Base-by-base conservation (phyloP, 2,329 filamentous ascomycete species). In the Hymenoscyphus fructigenus region DNA sequence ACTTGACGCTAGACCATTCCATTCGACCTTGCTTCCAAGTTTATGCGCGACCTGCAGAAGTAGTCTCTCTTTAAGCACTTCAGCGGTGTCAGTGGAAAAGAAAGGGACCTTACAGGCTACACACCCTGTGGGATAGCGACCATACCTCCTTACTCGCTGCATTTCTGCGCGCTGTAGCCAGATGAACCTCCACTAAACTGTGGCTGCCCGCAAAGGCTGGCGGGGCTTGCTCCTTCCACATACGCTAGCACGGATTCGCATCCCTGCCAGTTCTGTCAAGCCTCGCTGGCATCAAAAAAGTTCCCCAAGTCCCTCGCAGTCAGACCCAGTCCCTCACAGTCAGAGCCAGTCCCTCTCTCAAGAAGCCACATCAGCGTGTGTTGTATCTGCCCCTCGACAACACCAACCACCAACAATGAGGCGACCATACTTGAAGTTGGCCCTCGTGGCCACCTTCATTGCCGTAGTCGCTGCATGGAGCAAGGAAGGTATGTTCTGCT, bases 391-490 rank as follows among this genome's bases (percentile, higher is more conserved):
- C 53, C 44, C 36, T 56, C 62, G n/a, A 58, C 58, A 44, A 59
- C 62, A 65, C 62, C 63, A 67, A 63, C 62, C 64, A 66, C 67
- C 71, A 12, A 72, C 20, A 23, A 77, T 77, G 76, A 75, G 71
- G 72, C 60, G 66, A 36, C 73, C 71, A n/a, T 60, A 72, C 60
- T 69, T 72, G 59, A 69, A 70, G 14, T 61, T 76, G 34, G 71
- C 64, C 64, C 57, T 75, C 36, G n/a, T 76, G 29, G 72, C 72
- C 66, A 73, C 69, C 67, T 64, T 74, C 50, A 57, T 72, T 56
- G 63, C 70, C 7, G 44, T 74, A 2, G 74, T 74, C 63, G 73
- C 75, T 59, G 75, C 76, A 57, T 78, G 76, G 76, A 75, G 73
- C 50, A 77, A 77, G 73, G 76, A 77, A 73, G 76, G 76, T 76